Conservation (phyloP, 129 eudicot genomes). For the Ambrosia artemisiifolia region DNA sequence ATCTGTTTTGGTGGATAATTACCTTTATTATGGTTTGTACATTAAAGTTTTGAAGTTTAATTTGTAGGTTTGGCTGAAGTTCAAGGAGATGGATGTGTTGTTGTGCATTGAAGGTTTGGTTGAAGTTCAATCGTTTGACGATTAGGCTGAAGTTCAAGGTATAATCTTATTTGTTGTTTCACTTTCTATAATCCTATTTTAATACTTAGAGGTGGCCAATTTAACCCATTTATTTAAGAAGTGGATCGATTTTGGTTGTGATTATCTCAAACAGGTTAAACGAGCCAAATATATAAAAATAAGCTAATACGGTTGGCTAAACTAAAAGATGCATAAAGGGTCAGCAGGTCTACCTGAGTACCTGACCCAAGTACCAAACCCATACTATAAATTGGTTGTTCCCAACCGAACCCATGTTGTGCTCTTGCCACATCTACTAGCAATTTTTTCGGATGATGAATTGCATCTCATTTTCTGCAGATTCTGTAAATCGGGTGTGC, state of each 20-base stretch:
- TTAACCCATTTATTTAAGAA: neutral
- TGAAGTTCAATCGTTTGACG: no score
- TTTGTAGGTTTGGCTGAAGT: no score
- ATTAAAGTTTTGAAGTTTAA: no score
- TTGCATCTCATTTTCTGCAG: conserved; percentile 23
- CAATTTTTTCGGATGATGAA: neutral
- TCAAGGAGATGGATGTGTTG: no score
- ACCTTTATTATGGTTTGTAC: no score
- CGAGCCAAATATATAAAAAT: neutral
- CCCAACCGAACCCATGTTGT: neutral
- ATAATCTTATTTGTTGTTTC: no score
- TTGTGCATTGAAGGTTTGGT: no score
- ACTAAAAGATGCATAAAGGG: neutral
- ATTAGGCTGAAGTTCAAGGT: no score
- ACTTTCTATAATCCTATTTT: no score
- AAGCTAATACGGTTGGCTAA: neutral
- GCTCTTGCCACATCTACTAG: neutral
- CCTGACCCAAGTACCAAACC: neutral
- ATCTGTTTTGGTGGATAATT: no score
- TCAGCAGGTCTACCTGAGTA: neutral
- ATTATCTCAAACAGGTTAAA: no score
- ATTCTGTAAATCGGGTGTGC: conserved; percentile 34
- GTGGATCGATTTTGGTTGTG: neutral
- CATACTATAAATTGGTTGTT: neutral
- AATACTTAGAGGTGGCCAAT: neutral